Base-by-base conservation (phyloP, 352 stramenopile species). In the Globisporangium nagaii region DNA sequence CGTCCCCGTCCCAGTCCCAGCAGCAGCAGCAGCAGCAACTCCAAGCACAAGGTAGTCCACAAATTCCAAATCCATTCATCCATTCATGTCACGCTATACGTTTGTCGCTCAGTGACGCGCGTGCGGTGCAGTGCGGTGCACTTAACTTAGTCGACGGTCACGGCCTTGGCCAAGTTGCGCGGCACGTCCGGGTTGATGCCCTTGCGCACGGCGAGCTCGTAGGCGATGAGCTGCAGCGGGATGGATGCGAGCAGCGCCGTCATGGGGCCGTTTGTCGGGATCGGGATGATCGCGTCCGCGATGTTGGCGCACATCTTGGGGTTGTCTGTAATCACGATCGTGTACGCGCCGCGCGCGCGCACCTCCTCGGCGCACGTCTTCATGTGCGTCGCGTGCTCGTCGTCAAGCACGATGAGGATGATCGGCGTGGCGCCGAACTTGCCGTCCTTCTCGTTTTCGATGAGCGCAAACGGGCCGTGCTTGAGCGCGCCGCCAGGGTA, bases 261-360 rank as follows among this genome's bases (percentile, higher is more conserved):
- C 79, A 99, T 96, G 9, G 90, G 91, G 31, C 95, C 96, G 71
- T 98, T 98, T 34, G 84, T 89, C n/a, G 97, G 96, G 60, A 99
- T 98, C 37, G 84, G 69, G 41, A 99, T 81, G 57, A 99, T 89
- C 27, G 92, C 90, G 66, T 98, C 86, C 34, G 79, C 71, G 50
- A 99, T 79, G 68, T 95, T 95, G 39, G 95, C 60, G 43, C 95
- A 97, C 60, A 99, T 88, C 19, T 79, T 71, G 15, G 87, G 71
- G 58, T 98, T 98, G 73, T 99, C 96, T 1, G 96, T 99, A 71
- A 99, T 99, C 49, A 99, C 88, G 58, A 98, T 98, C 31, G 98
- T 88, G 62, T 98, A 83, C 15, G 96, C 97, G 37, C 96, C 92
- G 36, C 97, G 83, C 15, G 97, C 96, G 44, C 96, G 96, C 39